Evolutionary conservation across 257 asterid genomes (phyloP).

Genomic region (Eucommia ulmoides): DNA sequence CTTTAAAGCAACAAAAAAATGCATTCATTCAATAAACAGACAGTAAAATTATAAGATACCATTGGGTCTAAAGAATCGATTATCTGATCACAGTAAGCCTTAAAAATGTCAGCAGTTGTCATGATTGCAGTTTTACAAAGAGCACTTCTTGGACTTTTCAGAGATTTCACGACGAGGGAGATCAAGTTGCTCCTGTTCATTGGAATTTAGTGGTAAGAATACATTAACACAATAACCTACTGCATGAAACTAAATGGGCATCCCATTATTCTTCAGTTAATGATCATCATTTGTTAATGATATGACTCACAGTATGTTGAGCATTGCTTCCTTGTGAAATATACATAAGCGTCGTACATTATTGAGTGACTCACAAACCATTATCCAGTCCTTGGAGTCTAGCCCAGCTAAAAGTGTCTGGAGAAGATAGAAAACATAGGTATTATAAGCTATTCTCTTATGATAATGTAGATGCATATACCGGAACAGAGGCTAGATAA

Average conservation of each 20-base stretch:
- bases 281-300: too few species aligned
- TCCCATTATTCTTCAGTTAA: too few species aligned
- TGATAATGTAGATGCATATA: not conserved
- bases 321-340: conserved; percentile 68
- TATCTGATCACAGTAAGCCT: conserved; percentile 56
- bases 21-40: conserved; percentile 5
- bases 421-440: not conserved
- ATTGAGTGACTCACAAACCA: conserved; percentile 76
- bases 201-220: conserved; percentile 9
- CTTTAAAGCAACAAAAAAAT: conserved; percentile 4
- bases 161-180: conserved; percentile 55
- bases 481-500: too few species aligned
- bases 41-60: conserved; percentile 26
- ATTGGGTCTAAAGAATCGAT: conserved; percentile 66
- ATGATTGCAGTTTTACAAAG: conserved; percentile 87
- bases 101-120: conserved; percentile 74
- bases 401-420: conserved; percentile 61
- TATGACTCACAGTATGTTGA: conserved; percentile 66
- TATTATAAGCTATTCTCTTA: not conserved
- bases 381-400: conserved; percentile 80
- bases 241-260: too few species aligned
- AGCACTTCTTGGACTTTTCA: conserved; percentile 92
- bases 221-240: conserved; percentile 4
- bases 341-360: conserved; percentile 55
- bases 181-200: conserved; percentile 45